These are phyloP conservation scores for Tephrocybe sp. DNA, from an alignment of 768 basidiomycete genomes.

Conservation along the genomic window DNA sequence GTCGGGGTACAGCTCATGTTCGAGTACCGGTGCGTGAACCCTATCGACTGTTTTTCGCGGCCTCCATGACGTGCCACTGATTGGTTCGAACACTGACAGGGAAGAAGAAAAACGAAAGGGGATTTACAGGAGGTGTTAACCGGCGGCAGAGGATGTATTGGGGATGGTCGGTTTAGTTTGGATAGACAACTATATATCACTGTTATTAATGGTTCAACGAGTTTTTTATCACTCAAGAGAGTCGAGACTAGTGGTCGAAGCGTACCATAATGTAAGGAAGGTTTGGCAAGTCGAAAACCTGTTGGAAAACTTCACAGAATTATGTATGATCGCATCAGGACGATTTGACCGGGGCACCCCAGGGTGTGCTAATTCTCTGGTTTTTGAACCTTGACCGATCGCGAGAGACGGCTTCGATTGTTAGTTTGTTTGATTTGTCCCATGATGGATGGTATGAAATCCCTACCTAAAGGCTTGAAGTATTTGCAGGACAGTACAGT, in stretches of 20 bases:
- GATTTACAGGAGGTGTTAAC: slow-evolving; percentile 48
- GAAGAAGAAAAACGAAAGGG: slow-evolving; percentile 73
- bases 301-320: too few relatives aligned
- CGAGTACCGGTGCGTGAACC: slow-evolving; percentile 79
- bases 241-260: too few relatives aligned
- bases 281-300: too few relatives aligned
- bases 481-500: not conserved
- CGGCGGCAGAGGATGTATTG: not conserved
- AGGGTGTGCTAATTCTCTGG: too few relatives aligned
- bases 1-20: slow-evolving; percentile 91
- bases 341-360: not conserved
- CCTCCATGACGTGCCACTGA: not conserved
- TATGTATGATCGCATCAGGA: slow-evolving; percentile 7
- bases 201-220: not conserved
- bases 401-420: too few relatives aligned
- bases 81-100: slow-evolving; percentile 30
- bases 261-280: too few relatives aligned
- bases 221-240: not conserved
- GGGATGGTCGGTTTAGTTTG: not conserved
- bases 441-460: too few relatives aligned
- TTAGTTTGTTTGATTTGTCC: too few relatives aligned
- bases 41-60: not conserved
- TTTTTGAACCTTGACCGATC: too few relatives aligned
- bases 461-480: too few relatives aligned
- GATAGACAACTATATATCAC: not conserved